phyloP scores from a whole-genome alignment of 768 basidiomycete species.

The Boletus bicolor region DNA sequence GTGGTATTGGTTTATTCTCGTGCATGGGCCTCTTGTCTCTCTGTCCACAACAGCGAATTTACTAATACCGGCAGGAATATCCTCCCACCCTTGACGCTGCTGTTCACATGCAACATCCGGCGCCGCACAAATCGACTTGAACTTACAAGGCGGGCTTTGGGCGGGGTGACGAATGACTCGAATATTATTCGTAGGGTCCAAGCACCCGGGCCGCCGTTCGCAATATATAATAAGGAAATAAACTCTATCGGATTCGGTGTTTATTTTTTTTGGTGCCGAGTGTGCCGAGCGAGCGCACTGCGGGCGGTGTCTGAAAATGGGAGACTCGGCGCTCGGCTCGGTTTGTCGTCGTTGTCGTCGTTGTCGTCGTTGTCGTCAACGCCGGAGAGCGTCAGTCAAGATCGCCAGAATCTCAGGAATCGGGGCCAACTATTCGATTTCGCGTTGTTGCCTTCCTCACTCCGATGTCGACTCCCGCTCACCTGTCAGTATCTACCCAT shows the following conservation, averaged over 20 bases:
- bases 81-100: neutral
- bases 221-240: no score
- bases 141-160: neutral
- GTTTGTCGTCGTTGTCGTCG: conserved; percentile 9
- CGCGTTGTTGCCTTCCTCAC: neutral
- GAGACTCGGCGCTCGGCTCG: conserved; percentile 7
- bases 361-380: conserved; percentile 20
- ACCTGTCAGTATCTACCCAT: conserved; percentile 24
- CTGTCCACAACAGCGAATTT: no score
- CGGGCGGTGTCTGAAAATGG: conserved; percentile 33
- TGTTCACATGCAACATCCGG: neutral
- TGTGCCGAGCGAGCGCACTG: conserved; percentile 8
- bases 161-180: no score
- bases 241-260: no score
- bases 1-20: neutral
- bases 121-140: neutral
- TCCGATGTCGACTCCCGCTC: conserved; percentile 27
- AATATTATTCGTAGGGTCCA: no score
- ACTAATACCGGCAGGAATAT: neutral
- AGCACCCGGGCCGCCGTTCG: no score
- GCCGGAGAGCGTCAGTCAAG: conserved; percentile 1
- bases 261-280: conserved; percentile 13
- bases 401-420: neutral
- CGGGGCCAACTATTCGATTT: neutral
- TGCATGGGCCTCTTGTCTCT: no score